Evolutionary conservation across 352 stramenopile species (phyloP).

Genomic region (Pythium scleroteichum): DNA sequence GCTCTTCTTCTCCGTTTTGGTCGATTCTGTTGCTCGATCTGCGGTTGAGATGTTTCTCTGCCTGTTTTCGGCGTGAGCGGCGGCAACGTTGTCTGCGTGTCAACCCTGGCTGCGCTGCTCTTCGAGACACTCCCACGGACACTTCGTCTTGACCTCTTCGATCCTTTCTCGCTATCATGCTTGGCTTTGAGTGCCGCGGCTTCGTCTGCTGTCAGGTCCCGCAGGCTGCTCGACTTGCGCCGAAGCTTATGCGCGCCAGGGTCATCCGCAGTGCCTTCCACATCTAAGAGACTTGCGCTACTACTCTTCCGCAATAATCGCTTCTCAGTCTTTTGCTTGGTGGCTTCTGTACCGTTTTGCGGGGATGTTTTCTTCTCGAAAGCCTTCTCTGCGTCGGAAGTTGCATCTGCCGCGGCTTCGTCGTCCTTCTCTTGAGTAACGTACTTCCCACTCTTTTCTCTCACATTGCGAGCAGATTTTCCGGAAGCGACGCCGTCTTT

Average conservation of each 20-base stretch:
- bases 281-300: slow-evolving; percentile 50
- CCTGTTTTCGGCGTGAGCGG: slow-evolving; percentile 29
- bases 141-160: slow-evolving; percentile 19
- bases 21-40: slow-evolving; percentile 5
- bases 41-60: slow-evolving; percentile 1
- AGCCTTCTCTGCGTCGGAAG: background rate
- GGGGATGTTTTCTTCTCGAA: slow-evolving; percentile 5
- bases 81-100: slow-evolving; percentile 5
- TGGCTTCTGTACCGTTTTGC: background rate
- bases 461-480: background rate
- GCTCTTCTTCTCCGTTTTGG: slow-evolving; percentile 29
- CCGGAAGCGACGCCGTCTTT: background rate
- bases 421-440: slow-evolving; percentile 3
- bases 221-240: slow-evolving; percentile 52
- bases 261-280: slow-evolving; percentile 10
- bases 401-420: background rate
- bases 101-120: background rate
- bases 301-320: slow-evolving; percentile 60
- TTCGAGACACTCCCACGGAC: background rate
- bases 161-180: slow-evolving; percentile 8
- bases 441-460: background rate
- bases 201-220: slow-evolving; percentile 33
- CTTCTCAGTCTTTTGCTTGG: slow-evolving; percentile 10
- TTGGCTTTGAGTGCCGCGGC: slow-evolving; percentile 16
- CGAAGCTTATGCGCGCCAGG: slow-evolving; percentile 35